These are phyloP conservation scores for Olyra latifolia DNA, from an alignment of 176 grass and related monocot genomes.

Conservation along the genomic window DNA sequence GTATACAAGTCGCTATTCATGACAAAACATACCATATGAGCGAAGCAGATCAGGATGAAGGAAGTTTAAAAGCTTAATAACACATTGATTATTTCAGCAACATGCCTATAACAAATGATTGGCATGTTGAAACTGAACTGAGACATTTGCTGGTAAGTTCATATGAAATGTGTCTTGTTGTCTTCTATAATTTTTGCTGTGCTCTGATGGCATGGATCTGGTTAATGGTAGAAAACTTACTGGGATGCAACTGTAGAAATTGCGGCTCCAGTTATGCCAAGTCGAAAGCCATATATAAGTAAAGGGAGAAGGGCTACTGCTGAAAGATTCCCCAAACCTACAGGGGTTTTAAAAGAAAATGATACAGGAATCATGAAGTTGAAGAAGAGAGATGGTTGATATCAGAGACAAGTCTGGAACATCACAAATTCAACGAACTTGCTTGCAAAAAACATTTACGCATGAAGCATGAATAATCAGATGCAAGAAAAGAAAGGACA, in stretches of 20 bases:
- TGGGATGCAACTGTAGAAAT: constrained; percentile 68
- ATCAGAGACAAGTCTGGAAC: constrained; percentile 1
- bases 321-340: constrained; percentile 64
- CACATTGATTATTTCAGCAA: constrained; percentile 3
- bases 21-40: neutral
- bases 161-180: neutral
- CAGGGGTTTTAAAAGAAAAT: constrained; percentile 21
- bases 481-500: too few relatives aligned
- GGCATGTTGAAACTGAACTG: neutral
- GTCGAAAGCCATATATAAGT: constrained; percentile 58
- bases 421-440: constrained; percentile 19
- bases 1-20: too few relatives aligned
- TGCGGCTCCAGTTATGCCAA: constrained; percentile 69
- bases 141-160: neutral
- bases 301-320: constrained; percentile 58
- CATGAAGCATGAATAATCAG: constrained; percentile 15
- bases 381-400: neutral
- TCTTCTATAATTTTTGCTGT: neutral
- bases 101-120: neutral
- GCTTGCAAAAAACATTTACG: constrained; percentile 5
- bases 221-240: constrained; percentile 45
- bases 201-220: neutral
- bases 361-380: constrained; percentile 10
- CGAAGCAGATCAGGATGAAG: neutral
- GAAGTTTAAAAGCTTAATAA: neutral